Evolutionary conservation across 495 filamentous ascomycete species (phyloP).

Genomic region (Chaetomium tenue): DNA sequence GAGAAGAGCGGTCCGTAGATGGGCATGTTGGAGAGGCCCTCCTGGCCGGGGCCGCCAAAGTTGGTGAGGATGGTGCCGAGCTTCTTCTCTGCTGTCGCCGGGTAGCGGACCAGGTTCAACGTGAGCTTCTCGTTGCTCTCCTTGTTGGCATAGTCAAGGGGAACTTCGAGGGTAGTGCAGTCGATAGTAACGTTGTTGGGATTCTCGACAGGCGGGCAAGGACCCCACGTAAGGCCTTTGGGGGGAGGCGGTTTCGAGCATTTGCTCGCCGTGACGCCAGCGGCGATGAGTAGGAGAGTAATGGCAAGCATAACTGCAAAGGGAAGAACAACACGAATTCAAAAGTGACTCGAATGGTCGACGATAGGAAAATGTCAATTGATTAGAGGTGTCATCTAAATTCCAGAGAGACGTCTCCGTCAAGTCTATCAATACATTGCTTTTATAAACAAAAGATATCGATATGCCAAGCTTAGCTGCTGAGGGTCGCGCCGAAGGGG

Average conservation of each 20-base stretch:
- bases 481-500: not conserved
- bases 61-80: not conserved
- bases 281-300: not conserved
- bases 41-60: not conserved
- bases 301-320: not conserved
- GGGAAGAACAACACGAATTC: not conserved
- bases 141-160: not conserved
- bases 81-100: not conserved
- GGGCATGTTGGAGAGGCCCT: not conserved
- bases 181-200: not conserved
- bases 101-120: not conserved
- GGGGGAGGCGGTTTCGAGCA: not conserved
- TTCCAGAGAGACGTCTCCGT: not conserved
- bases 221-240: not conserved
- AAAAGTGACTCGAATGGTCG: not conserved
- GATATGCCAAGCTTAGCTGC: not conserved
- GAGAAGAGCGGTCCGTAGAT: not conserved
- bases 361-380: not conserved
- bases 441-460: not conserved
- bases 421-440: not conserved
- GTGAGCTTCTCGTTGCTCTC: not conserved
- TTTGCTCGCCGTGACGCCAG: not conserved
- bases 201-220: not conserved
- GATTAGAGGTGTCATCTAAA: not conserved
- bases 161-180: not conserved